A percentile compares a stretch with the other conserved stretches of the same genome.
phyloP scores from a whole-genome alignment of 106 monocot species.

The Phalaenopsis aphrodite region DNA sequence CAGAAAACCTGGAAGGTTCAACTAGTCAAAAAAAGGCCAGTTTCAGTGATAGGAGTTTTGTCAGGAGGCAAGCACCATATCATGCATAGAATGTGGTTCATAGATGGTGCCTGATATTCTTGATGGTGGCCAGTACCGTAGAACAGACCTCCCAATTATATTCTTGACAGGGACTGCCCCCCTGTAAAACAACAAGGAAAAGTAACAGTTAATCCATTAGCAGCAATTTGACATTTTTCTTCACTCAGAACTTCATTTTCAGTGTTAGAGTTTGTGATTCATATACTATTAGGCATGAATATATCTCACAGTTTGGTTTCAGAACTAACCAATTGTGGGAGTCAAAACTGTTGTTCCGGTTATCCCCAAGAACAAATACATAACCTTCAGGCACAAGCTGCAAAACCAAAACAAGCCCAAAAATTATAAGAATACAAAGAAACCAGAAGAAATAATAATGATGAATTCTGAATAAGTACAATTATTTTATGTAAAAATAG shows the following conservation, averaged over 20 bases:
- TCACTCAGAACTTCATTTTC: too few relatives aligned
- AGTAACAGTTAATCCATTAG: too few relatives aligned
- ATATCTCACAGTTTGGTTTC: background rate
- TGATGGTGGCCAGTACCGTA: slow-evolving; percentile 90
- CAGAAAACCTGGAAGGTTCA: slow-evolving; percentile 8
- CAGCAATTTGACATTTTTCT: too few relatives aligned
- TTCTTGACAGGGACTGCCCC: slow-evolving; percentile 80
- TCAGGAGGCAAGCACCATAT: slow-evolving; percentile 22
- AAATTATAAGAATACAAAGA: background rate
- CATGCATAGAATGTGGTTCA: slow-evolving; percentile 15
- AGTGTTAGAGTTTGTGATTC: too few relatives aligned
- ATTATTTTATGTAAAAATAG: background rate
- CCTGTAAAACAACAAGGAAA: slow-evolving; percentile 36
- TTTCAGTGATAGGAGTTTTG: background rate
- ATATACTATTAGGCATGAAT: too few relatives aligned
- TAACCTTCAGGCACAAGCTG: slow-evolving; percentile 85
- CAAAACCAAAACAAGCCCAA: slow-evolving; percentile 10
- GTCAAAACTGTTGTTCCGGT: slow-evolving; percentile 91
- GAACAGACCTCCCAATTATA: slow-evolving; percentile 85
- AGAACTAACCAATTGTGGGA: slow-evolving; percentile 62
- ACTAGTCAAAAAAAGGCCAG: background rate
- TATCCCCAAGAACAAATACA: slow-evolving; percentile 94
- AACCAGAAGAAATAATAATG: background rate
- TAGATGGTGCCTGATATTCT: slow-evolving; percentile 77
- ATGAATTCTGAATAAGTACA: background rate